phyloP scores from a whole-genome alignment of 257 asterid species.

The Fraxinus excelsior region DNA sequence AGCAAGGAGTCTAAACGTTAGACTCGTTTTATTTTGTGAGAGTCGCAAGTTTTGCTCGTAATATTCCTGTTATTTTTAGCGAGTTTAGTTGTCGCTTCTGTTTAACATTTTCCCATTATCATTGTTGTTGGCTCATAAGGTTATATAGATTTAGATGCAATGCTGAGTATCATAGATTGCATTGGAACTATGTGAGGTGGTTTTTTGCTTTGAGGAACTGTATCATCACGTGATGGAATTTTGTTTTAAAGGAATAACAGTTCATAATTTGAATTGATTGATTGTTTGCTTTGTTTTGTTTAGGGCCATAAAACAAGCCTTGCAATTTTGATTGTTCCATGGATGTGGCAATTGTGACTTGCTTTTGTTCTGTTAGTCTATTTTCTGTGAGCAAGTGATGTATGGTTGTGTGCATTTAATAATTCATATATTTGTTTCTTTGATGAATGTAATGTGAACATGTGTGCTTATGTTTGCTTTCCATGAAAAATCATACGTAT shows the following conservation, averaged over 20 bases:
- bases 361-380: not conserved
- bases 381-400: not conserved
- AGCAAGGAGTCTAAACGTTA: not conserved
- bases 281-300: slow-evolving; percentile 10
- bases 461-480: not conserved
- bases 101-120: not conserved
- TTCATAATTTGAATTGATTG: not conserved
- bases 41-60: not conserved
- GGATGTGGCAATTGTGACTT: not conserved
- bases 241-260: slow-evolving; percentile 18
- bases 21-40: not conserved
- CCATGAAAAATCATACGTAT: not conserved
- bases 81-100: not conserved
- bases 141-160: slow-evolving; percentile 29
- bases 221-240: slow-evolving; percentile 27
- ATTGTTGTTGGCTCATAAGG: slow-evolving; percentile 15
- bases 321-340: not conserved
- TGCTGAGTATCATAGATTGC: slow-evolving; percentile 19
- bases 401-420: no score
- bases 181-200: slow-evolving; percentile 16
- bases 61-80: no score
- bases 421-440: not conserved
- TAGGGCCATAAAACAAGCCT: not conserved
- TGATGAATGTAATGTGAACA: not conserved
- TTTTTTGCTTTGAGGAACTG: slow-evolving; percentile 28